These are phyloP conservation scores for Hyaloscypha finlandica DNA, from an alignment of 495 filamentous ascomycete species.

Conservation along the genomic window DNA sequence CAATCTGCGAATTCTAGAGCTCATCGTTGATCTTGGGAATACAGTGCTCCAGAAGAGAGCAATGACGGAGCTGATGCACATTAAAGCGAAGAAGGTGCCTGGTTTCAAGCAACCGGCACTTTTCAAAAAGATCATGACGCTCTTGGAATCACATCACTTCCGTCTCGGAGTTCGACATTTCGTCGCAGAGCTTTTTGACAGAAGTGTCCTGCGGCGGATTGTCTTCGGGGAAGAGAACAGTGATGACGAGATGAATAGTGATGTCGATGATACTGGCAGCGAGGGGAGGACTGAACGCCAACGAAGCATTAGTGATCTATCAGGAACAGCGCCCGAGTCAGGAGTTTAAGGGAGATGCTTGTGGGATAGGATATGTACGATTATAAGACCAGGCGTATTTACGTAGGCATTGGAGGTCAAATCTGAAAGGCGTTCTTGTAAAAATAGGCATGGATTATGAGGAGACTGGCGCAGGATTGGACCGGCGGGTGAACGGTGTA, in stretches of 20 bases:
- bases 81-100: constrained; percentile 54
- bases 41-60: constrained; percentile 82
- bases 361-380: constrained; percentile 23
- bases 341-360: constrained; percentile 9
- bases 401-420: background rate
- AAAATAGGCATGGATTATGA: constrained; percentile 1
- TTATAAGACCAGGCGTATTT: constrained; percentile 24
- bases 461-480: constrained; percentile 3
- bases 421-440: constrained; percentile 10
- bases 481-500: background rate
- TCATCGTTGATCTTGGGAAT: constrained; percentile 85
- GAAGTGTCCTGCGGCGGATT: constrained; percentile 77
- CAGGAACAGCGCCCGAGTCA: background rate
- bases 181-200: constrained; percentile 92
- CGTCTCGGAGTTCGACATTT: constrained; percentile 81
- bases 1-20: constrained; percentile 73
- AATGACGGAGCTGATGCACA: constrained; percentile 67
- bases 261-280: constrained; percentile 29
- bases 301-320: constrained; percentile 46
- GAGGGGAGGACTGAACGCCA: constrained; percentile 47
- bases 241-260: constrained; percentile 29
- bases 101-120: constrained; percentile 74
- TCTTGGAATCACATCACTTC: constrained; percentile 91
- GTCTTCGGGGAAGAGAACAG: constrained; percentile 59
- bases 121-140: constrained; percentile 78